Evolutionary conservation across 2,329 filamentous ascomycete genomes (phyloP).

Genomic region (Neospermospora avenae): DNA sequence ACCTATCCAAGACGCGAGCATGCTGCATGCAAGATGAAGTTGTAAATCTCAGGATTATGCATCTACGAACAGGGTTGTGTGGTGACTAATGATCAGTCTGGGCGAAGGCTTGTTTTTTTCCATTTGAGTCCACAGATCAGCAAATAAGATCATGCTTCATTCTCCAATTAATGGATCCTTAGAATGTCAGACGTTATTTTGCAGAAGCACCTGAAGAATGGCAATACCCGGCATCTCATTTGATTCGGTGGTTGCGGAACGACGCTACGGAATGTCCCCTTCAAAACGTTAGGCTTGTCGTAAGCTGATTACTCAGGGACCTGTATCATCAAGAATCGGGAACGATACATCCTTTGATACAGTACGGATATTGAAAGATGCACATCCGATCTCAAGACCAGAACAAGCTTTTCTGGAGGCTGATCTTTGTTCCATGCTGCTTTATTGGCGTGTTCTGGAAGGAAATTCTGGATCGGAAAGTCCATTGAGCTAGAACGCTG

Average conservation of each 20-base stretch:
- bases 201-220: neutral
- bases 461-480: neutral
- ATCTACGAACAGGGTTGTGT: too few species aligned
- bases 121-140: too few species aligned
- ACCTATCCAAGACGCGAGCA: neutral
- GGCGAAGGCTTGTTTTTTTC: too few species aligned
- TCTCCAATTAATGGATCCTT: too few species aligned
- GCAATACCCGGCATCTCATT: neutral
- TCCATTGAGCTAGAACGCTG: neutral
- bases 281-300: neutral
- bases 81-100: too few species aligned
- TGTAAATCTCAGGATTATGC: too few species aligned
- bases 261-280: neutral
- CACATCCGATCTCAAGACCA: neutral
- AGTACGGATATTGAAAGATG: neutral
- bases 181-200: neutral
- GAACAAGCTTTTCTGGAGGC: slow-evolving; percentile 2
- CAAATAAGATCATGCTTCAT: too few species aligned
- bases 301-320: neutral
- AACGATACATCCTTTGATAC: neutral
- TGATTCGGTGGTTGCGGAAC: neutral
- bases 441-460: neutral
- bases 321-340: neutral
- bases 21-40: too few species aligned
- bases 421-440: neutral